phyloP scores from a whole-genome alignment of 257 asterid species.

The Rubia yunnanensis region DNA sequence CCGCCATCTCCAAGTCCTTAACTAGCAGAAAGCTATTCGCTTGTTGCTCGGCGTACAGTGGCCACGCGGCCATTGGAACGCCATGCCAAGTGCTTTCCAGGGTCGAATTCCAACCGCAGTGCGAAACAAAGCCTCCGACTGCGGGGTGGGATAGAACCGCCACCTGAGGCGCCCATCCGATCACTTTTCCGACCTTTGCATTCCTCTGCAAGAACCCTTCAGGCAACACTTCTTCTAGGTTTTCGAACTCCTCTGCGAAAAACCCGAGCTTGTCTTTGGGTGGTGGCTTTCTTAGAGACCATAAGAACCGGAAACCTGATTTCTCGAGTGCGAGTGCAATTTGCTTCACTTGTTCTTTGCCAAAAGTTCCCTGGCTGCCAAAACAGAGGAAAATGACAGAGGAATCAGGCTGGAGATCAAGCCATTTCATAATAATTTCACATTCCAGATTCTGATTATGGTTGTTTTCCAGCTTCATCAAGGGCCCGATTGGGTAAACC shows the following conservation, averaged over 20 bases:
- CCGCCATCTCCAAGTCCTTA: conserved; percentile 20
- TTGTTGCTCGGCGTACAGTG: conserved; percentile 23
- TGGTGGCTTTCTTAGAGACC: conserved; percentile 15
- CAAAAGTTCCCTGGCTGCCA: conserved; percentile 17
- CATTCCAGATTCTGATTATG: not conserved
- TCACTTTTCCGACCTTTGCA: conserved; percentile 17
- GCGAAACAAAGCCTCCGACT: conserved; percentile 27
- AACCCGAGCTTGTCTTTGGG: not conserved
- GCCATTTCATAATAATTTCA: conserved; percentile 18
- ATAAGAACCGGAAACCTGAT: not conserved
- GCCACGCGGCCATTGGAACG: conserved; percentile 26
- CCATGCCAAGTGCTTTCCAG: conserved; percentile 25
- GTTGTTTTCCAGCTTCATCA: not conserved
- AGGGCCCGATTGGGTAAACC: conserved; percentile 24
- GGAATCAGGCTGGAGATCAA: conserved; percentile 11
- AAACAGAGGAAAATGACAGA: conserved; percentile 18
- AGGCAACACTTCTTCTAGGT: conserved; percentile 18
- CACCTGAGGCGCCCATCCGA: conserved; percentile 32
- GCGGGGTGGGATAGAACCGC: conserved; percentile 19
- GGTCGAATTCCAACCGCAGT: conserved; percentile 27
- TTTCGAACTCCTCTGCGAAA: not conserved
- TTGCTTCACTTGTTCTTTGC: conserved; percentile 14
- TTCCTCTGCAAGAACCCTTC: conserved; percentile 26
- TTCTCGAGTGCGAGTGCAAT: conserved; percentile 14
- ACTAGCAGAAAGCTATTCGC: conserved; percentile 18